A percentile compares a stretch with the other conserved stretches of the same genome.
These are phyloP conservation scores for Ceratocystis alfenasii DNA, from an alignment of 2,329 filamentous ascomycete genomes.

Conservation along the genomic window DNA sequence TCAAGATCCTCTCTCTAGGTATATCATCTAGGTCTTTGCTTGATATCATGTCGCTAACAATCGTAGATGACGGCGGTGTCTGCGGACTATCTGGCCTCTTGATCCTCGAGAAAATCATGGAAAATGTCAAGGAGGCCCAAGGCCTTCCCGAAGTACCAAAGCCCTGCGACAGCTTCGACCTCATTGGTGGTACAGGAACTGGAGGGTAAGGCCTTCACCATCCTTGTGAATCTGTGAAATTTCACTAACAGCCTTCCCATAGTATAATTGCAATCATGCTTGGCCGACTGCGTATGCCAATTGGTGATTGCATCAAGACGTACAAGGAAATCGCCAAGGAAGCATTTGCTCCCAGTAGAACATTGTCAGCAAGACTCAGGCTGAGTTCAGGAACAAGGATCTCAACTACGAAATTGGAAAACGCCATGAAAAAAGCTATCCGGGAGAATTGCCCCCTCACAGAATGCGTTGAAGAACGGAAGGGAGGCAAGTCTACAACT, in stretches of 20 bases:
- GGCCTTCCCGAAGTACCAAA: constrained; percentile 23
- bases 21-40: too few relatives aligned
- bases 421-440: background rate
- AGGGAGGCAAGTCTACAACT: background rate
- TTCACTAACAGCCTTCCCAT: background rate
- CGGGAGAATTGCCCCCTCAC: background rate
- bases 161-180: constrained; percentile 27
- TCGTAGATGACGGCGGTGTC: too few relatives aligned
- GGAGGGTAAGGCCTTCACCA: constrained; percentile 24
- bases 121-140: constrained; percentile 17
- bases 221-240: background rate
- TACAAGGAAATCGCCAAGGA: background rate
- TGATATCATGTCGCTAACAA: too few relatives aligned
- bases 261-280: background rate
- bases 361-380: too few relatives aligned
- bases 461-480: background rate
- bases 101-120: too few relatives aligned
- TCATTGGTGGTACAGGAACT: constrained; percentile 29
- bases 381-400: background rate
- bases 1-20: background rate
- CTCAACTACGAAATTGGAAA: background rate
- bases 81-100: too few relatives aligned
- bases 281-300: background rate
- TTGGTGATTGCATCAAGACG: background rate
- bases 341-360: background rate